Percentiles rank a stretch among this genome's conserved stretches.
These are phyloP conservation scores for Eustoma russellianum DNA, from an alignment of 257 asterid genomes.

Conservation along the genomic window DNA sequence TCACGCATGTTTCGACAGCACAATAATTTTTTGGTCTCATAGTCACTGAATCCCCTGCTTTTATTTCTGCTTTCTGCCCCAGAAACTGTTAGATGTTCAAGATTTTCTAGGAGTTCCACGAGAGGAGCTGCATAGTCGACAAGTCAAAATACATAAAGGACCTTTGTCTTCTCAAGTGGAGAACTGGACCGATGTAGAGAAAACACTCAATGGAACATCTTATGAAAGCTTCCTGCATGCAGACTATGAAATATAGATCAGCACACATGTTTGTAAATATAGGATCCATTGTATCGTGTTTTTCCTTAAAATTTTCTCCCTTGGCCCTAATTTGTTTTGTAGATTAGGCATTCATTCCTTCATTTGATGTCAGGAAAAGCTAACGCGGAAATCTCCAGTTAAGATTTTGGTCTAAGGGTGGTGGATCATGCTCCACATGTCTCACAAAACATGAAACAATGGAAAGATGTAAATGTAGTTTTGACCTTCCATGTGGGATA, in stretches of 20 bases:
- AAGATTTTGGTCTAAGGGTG: conserved; percentile 34
- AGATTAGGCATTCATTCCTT: conserved; percentile 37
- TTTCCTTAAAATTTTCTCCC: background rate
- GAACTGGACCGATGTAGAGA: conserved; percentile 72
- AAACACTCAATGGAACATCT: conserved; percentile 61
- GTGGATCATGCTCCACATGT: conserved; percentile 3
- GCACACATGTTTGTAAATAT: conserved; percentile 21
- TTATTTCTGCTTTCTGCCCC: conserved; percentile 6
- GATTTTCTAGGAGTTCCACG: conserved; percentile 67
- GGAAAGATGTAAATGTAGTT: background rate
- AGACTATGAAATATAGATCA: conserved; percentile 53
- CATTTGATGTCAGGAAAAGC: conserved; percentile 39
- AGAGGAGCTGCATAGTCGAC: conserved; percentile 58
- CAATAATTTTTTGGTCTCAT: background rate
- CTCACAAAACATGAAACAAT: no score
- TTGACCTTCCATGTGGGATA: no score
- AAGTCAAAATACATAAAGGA: conserved; percentile 87
- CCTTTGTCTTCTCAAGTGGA: conserved; percentile 64
- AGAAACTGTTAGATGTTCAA: conserved; percentile 76
- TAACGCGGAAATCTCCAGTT: conserved; percentile 27
- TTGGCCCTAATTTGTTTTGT: background rate
- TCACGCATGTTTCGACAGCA: no score
- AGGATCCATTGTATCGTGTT: conserved; percentile 7
- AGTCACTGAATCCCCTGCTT: background rate
- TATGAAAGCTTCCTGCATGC: conserved; percentile 47